Evolutionary conservation across 2,329 filamentous ascomycete species (phyloP).

Genomic region (Blastomyces percursus): DNA sequence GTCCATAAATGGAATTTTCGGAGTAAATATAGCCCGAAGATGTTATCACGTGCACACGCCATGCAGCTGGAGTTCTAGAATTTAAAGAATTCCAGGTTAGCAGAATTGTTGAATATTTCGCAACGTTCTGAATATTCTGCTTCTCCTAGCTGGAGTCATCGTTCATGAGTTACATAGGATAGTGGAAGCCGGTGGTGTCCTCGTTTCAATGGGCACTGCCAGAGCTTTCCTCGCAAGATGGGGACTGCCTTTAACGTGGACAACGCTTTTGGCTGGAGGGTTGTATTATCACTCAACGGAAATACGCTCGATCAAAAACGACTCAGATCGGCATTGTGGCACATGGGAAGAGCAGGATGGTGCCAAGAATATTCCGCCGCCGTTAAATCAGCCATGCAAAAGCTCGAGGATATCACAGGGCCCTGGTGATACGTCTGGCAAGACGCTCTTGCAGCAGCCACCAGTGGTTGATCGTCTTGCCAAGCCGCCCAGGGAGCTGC

Average conservation of each 20-base stretch:
- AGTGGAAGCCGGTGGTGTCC: conserved; percentile 15
- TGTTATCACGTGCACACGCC: background rate
- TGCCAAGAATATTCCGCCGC: background rate
- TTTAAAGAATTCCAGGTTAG: background rate
- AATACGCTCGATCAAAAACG: conserved; percentile 8
- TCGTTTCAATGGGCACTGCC: conserved; percentile 26
- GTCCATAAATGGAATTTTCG: background rate
- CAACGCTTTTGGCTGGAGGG: conserved; percentile 21
- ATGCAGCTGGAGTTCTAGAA: background rate
- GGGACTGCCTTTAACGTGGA: conserved; percentile 26
- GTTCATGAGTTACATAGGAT: conserved; percentile 5
- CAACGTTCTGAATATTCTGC: background rate
- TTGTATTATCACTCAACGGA: conserved; percentile 15
- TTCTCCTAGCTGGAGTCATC: background rate
- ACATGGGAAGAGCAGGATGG: conserved; percentile 7
- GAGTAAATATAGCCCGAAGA: background rate
- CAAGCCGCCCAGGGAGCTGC: conserved; percentile 12
- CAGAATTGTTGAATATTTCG: background rate
- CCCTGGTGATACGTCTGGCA: background rate
- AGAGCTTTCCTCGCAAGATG: conserved; percentile 25
- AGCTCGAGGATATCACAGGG: background rate
- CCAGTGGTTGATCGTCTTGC: conserved; percentile 5
- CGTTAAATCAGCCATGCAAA: background rate
- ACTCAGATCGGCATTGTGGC: conserved; percentile 11
- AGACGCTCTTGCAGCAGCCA: background rate